Conservation (phyloP, 805 yeast species). For the Saccharomyces cerevisiae region DNA sequence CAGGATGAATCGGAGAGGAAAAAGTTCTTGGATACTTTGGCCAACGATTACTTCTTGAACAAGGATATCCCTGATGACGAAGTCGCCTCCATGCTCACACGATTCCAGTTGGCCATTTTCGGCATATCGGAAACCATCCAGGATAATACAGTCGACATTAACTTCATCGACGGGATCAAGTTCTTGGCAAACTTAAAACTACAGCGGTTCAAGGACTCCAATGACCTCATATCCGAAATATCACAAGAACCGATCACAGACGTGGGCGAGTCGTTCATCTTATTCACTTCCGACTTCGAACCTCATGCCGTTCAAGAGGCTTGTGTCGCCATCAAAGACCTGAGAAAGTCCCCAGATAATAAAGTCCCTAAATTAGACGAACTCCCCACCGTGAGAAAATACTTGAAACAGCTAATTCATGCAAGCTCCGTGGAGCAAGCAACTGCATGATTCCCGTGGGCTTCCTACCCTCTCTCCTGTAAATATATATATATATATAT, state of each 20-base stretch:
- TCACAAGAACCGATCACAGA: constrained; percentile 16
- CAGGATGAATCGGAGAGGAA: constrained; percentile 14
- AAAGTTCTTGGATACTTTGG: background rate
- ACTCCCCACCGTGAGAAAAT: constrained; percentile 30
- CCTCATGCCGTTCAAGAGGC: constrained; percentile 36
- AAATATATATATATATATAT: background rate
- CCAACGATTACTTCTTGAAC: background rate
- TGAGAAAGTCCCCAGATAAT: constrained; percentile 36
- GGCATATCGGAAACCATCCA: constrained; percentile 70
- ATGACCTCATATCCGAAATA: background rate
- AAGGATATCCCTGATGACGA: constrained; percentile 46
- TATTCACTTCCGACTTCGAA: constrained; percentile 40
- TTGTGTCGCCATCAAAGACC: constrained; percentile 34
- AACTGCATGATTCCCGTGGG: background rate
- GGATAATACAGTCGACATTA: constrained; percentile 48
- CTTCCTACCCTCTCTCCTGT: background rate
- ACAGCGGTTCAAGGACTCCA: constrained; percentile 38
- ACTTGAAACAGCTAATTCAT: constrained; percentile 21
- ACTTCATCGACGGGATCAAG: constrained; percentile 59
- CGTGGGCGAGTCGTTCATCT: constrained; percentile 38
- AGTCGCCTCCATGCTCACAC: constrained; percentile 59
- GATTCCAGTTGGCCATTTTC: constrained; percentile 74
- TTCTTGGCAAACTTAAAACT: constrained; percentile 63
- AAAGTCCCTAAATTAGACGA: constrained; percentile 30
- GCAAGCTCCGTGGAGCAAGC: constrained; percentile 8